Conservation (phyloP, 208 protist species). For the Leishmania lainsoni region DNA sequence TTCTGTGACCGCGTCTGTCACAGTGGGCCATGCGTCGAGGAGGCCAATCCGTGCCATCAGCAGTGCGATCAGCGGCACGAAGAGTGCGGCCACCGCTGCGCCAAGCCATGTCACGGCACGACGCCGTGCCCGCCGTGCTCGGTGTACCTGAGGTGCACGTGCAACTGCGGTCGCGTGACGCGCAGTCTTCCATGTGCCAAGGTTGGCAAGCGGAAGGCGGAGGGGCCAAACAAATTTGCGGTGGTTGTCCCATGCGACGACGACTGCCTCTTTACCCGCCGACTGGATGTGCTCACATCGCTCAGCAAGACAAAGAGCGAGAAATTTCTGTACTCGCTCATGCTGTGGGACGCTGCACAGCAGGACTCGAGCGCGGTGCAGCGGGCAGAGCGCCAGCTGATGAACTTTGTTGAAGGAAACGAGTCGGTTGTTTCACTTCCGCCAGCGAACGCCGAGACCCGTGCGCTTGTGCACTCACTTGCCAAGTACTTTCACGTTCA, state of each 20-base stretch:
- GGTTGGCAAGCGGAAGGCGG: constrained; percentile 27
- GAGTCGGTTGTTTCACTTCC: constrained; percentile 42
- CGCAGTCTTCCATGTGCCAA: constrained; percentile 49
- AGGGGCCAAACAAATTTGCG: constrained; percentile 27
- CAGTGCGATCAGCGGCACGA: constrained; percentile 39
- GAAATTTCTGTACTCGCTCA: constrained; percentile 55
- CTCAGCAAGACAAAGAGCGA: constrained; percentile 29
- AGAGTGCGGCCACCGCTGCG: constrained; percentile 67
- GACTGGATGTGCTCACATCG: constrained; percentile 29
- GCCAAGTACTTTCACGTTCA: constrained; percentile 63
- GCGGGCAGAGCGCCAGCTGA: constrained; percentile 48
- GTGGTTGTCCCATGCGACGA: constrained; percentile 36
- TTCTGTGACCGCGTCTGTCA: constrained; percentile 63
- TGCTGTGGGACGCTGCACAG: constrained; percentile 54
- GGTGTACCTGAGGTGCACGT: constrained; percentile 37
- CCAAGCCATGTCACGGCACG: constrained; percentile 48
- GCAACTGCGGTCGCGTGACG: constrained; percentile 53
- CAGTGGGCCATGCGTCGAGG: constrained; percentile 52
- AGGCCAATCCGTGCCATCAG: constrained; percentile 39
- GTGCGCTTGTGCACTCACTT: constrained; percentile 61
- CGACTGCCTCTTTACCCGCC: constrained; percentile 36
- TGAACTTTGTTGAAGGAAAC: constrained; percentile 42
- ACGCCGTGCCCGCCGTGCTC: constrained; percentile 54
- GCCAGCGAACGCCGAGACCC: constrained; percentile 41
- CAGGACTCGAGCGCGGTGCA: constrained; percentile 26